Percentiles rank a stretch among this genome's conserved stretches.
phyloP scores from a whole-genome alignment of 305 asterid species.

The Plantago coronopus region DNA sequence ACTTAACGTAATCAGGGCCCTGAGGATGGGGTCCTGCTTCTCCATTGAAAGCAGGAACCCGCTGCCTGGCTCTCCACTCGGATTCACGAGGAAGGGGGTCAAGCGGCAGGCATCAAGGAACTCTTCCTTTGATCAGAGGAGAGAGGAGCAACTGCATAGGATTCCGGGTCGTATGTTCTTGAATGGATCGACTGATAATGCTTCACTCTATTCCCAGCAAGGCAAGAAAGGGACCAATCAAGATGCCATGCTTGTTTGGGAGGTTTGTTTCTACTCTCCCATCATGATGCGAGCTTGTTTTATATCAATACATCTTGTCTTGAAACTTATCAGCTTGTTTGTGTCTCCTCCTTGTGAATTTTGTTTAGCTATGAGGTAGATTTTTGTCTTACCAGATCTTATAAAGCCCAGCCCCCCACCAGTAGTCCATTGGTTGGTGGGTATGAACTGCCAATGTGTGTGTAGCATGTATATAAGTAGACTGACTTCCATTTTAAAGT shows the following conservation, averaged over 20 bases:
- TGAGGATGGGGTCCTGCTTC: conserved; percentile 75
- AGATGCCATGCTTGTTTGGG: conserved; percentile 97
- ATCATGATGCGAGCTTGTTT: not conserved
- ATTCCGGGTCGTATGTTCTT: conserved; percentile 67
- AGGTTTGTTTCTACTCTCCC: conserved; percentile 42
- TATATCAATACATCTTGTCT: not conserved
- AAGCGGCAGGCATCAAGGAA: conserved; percentile 46
- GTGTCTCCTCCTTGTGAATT: not conserved
- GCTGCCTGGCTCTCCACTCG: conserved; percentile 44
- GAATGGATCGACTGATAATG: conserved; percentile 72
- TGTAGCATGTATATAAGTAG: not conserved
- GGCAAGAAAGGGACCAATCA: conserved; percentile 88
- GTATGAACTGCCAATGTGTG: not conserved
- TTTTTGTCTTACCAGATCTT: not conserved
- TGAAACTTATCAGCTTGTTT: not conserved
- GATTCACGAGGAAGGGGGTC: conserved; percentile 35
- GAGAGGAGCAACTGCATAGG: conserved; percentile 63
- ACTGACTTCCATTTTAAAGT: not conserved
- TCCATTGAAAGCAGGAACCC: conserved; percentile 69
- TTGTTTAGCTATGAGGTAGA: not conserved
- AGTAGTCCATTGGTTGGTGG: not conserved
- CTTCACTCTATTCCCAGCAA: conserved; percentile 67
- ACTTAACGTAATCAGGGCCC: conserved; percentile 67
- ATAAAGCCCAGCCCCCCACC: too few relatives aligned
- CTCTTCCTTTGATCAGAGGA: conserved; percentile 51